Evolutionary conservation across 2,329 filamentous ascomycete genomes (phyloP), one percentile per base, ranked within the genome.

Genomic region (Penicillium decumbens): DNA sequence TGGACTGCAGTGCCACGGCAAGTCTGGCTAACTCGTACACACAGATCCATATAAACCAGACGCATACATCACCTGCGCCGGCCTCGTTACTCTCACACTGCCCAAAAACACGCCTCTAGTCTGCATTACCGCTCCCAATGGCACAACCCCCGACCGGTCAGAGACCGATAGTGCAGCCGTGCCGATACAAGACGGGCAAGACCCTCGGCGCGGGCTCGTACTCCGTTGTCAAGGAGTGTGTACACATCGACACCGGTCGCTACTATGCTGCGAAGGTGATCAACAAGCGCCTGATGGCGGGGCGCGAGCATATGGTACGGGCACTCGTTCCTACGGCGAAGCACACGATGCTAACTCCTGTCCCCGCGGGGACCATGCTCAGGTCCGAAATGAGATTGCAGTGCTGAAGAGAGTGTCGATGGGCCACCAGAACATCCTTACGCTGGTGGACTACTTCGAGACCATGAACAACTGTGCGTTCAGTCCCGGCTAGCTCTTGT

Each of bases 241-340:
- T 97, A 25, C 93, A 98, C 70, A 97, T 97, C 65, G 92, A 97
- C 63, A 97, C 93, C 0, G 92, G 92, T 40, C 84, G 91, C 59
- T 97, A 96, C 74, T 98, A 97, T 84, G 93, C 93, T 25, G 92
- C 93, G 54, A 98, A 98, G 72, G 93, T 98, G 56, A 98, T 98
- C 74, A 98, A 98, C 76, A 98, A 98, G 80, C 81, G 92, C 50
- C 77, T 98, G 59, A 98, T 98, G 93, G 88, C 90, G 6, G 93
- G 93, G 29, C 82, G 93, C 60, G 93, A 98, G 75, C 93, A 97
- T 72, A 98, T 98, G 93, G 93, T 96, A 65, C n/a, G 50, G 38
- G 13, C 25, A 12, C 20, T 33, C 25, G 15, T 41, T 23, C 29
- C 32, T 23, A 12, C 29, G 25, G 12, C 48, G 33, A 8, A 40